Evolutionary conservation across 2,329 filamentous ascomycete genomes (phyloP).

Genomic region (Macrophomina pseudophaseolina): DNA sequence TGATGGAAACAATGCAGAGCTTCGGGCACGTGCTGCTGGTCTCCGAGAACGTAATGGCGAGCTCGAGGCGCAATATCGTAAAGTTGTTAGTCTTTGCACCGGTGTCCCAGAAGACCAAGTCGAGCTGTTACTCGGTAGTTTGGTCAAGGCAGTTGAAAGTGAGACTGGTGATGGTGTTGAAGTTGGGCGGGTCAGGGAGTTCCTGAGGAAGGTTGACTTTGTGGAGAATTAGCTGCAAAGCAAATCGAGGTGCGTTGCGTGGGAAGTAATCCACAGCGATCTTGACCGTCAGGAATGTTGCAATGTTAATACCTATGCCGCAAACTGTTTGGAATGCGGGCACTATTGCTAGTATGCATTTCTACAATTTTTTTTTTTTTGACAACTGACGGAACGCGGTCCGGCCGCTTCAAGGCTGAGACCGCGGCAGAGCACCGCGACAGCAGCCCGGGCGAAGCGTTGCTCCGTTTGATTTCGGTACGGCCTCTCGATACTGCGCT

Average conservation of each 20-base stretch:
- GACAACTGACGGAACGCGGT: no score
- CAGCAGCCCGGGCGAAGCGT: background rate
- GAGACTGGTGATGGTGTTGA: constrained; percentile 73
- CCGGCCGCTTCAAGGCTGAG: no score
- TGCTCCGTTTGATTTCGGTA: background rate
- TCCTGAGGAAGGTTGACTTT: constrained; percentile 78
- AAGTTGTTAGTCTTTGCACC: constrained; percentile 86
- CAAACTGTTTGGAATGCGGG: no score
- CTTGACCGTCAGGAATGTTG: background rate
- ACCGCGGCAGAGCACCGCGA: background rate
- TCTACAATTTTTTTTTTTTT: no score
- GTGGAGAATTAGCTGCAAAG: constrained; percentile 40
- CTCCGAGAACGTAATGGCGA: constrained; percentile 82
- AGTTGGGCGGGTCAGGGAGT: constrained; percentile 76
- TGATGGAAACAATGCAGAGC: constrained; percentile 67
- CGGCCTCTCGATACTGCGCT: background rate
- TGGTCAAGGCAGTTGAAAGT: constrained; percentile 88
- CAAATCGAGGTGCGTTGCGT: background rate
- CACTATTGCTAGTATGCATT: no score
- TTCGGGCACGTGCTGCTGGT: constrained; percentile 69
- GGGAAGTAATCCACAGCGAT: background rate
- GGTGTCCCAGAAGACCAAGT: constrained; percentile 78
- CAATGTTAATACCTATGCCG: no score
- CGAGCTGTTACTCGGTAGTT: constrained; percentile 76
- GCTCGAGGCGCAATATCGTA: constrained; percentile 84